Evolutionary conservation across 2,329 filamentous ascomycete species (phyloP), one percentile per base, ranked within the genome.

Genomic region (Trichoderma sp.): DNA sequence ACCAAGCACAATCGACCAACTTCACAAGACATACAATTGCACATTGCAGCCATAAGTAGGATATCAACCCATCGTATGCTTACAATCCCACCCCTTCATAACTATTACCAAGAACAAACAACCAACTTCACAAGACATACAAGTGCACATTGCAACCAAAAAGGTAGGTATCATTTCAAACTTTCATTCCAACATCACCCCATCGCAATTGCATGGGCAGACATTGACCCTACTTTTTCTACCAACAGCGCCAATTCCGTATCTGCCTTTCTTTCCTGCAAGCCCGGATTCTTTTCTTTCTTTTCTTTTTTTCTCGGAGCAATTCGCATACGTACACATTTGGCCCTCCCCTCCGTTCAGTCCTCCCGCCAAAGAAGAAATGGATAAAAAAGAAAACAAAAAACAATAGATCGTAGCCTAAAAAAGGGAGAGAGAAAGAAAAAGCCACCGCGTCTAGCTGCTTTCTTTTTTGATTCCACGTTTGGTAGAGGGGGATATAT

Each of bases 181-280:
- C 53, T 71, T 62, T 71, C 55, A 68, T 72, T 70, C 71, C 59
- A 72, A 71, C 47, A 68, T 70, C 36, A 59, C 65, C 39, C 71
- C 71, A 32, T 43, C 23, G 32, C 36, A 20, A 23, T 57, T 43
- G 67, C 28, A 70, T 64, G 67, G 59, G 47, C 61, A 64, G 30
- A 70, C 53, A 59, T 65, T 70, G 47, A 59, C 53, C 59, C 70
- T 64, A 63, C 32, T 64, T 70, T 69, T 72, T 70, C 66, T 70
- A 58, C 66, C 57, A 43, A 62, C 70, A 53, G 70, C 70, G 70
- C 64, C 39, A 55, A 23, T 55, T 17, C 63, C 53, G 15, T 67
- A 55, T 50, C 28, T 26, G 17, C 43, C 32, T 26, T 20, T 58
- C 61, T 62, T 32, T 53, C 30, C 12, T 20, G 20, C 30, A 43